Base-by-base conservation (phyloP, 1,284 basidiomycete species). In the Ustilago xerochloae region DNA sequence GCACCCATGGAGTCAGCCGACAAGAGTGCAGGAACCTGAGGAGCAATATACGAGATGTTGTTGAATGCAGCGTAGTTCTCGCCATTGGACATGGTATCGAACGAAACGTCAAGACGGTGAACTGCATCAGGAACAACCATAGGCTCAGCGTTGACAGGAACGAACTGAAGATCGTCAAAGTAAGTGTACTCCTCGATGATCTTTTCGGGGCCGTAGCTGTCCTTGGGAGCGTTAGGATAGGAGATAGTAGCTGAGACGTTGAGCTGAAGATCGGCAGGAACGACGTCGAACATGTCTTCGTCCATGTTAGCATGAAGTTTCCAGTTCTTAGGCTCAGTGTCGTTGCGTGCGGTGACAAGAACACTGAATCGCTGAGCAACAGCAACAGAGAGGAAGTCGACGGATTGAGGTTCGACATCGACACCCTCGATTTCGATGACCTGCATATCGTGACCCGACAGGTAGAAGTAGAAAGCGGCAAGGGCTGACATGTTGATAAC, bases 291-390 rank as follows among this genome's bases (percentile, higher is more conserved):
- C 87, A 87, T 87, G 71, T 86, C 86, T 13, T 81, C 76, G 64
- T 94, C 92, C 89, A 97, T 93, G 87, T 93, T 92, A 24, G 92
- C 91, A 81, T 94, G 93, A 68, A 99, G 89, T 43, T 89, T 90
- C 90, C 91, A 98, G 87, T 97, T 97, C 20, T 88, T 85, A 2
- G 70, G 61, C 15, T 87, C 86, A 0, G 92, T 91, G 78, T 94
- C 92, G 84, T 94, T 93, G 59, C 91, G 89, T 10, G 96, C 71
- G 8, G 51, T 79, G 54, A 78, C 73, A n/a, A 82, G 62, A 20
- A 78, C 73, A 43, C 67, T 72, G 58, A 69, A 77, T 45, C 80
- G 68, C 63, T 82, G 78, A 28, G 74, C 80, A 6, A 65, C 68
- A 35, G 63, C 28, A 39, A 82, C 46, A 18, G 65, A 46, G 32